These are phyloP conservation scores for Xylaria longipes DNA, from an alignment of 495 filamentous ascomycete genomes.

Conservation along the genomic window DNA sequence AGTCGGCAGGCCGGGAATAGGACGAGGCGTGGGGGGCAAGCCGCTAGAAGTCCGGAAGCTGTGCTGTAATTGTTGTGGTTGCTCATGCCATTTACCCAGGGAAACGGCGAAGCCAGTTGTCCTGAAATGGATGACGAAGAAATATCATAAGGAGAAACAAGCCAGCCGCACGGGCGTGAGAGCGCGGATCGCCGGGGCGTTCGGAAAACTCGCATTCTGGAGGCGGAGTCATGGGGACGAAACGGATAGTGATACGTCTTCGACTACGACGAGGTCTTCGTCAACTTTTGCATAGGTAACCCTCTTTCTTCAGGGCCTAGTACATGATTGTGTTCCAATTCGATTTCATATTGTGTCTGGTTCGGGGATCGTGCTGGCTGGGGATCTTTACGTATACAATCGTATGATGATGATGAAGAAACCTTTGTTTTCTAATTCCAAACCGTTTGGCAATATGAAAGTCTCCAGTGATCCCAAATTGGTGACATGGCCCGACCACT, in stretches of 20 bases:
- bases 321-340: background rate
- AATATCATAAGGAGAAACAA: background rate
- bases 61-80: constrained; percentile 14
- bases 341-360: background rate
- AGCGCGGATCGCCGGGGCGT: constrained; percentile 15
- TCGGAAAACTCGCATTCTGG: constrained; percentile 36
- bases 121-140: background rate
- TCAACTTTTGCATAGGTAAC: constrained; percentile 1
- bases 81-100: background rate
- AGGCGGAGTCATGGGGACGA: constrained; percentile 1
- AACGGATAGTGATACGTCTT: constrained; percentile 21
- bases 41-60: background rate
- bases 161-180: background rate
- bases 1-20: background rate
- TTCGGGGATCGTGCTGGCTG: background rate
- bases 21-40: background rate
- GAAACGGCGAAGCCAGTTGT: background rate
- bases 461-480: background rate
- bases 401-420: constrained; percentile 9
- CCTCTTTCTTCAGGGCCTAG: background rate
- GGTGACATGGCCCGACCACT: background rate
- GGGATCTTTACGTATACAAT: background rate
- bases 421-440: background rate
- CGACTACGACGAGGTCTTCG: background rate
- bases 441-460: background rate